Conservation (phyloP, 345 rosid species). For the Noccaea bulbosa region DNA sequence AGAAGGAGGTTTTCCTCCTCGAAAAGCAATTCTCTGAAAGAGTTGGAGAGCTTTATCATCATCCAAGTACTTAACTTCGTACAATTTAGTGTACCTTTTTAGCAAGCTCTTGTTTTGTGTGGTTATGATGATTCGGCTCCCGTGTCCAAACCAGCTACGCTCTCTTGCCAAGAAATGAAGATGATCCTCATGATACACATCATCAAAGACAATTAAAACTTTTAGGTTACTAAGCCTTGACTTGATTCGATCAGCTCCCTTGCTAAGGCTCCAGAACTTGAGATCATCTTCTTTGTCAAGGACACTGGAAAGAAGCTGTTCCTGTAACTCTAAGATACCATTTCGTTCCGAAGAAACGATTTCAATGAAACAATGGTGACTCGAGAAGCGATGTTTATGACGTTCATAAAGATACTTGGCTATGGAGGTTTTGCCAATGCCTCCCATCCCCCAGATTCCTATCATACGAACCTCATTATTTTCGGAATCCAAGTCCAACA, state of each 20-base stretch:
- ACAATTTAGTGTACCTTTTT: neutral
- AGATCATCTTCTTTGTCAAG: neutral
- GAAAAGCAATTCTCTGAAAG: conserved; percentile 9
- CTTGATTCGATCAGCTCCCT: neutral
- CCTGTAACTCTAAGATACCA: neutral
- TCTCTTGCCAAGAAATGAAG: conserved; percentile 13
- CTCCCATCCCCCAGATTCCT: conserved; percentile 34
- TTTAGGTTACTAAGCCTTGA: conserved; percentile 9
- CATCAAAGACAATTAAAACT: conserved; percentile 26
- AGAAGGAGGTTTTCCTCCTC: neutral
- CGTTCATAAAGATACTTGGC: conserved; percentile 19
- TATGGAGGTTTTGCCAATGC: conserved; percentile 32
- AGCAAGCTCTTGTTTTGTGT: conserved; percentile 27
- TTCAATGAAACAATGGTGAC: neutral
- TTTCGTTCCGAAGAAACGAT: neutral
- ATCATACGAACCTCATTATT: conserved; percentile 27
- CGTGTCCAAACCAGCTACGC: conserved; percentile 13
- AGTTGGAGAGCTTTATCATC: conserved; percentile 12
- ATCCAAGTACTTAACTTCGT: conserved; percentile 11
- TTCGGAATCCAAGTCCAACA: neutral
- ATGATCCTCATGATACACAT: conserved; percentile 13
- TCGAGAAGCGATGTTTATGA: neutral
- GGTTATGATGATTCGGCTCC: conserved; percentile 33
- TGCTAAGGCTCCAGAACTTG: neutral
- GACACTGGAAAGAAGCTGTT: neutral